Evolutionary conservation across 805 yeast genomes (phyloP), one percentile per base, ranked within the genome.

Genomic region (Candida sanyiensis): DNA sequence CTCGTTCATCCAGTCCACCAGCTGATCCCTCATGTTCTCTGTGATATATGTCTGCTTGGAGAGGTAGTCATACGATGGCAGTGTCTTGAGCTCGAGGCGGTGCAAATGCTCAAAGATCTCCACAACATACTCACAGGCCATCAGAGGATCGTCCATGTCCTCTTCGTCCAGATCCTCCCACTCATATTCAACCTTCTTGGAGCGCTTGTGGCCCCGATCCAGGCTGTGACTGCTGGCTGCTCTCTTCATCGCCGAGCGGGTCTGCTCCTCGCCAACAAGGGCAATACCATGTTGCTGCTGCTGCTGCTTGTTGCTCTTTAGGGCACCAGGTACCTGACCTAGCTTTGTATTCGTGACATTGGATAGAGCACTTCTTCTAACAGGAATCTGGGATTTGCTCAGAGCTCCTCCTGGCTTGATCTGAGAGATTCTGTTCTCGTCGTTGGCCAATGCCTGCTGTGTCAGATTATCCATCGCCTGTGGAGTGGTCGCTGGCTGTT

Each of bases 1-100:
- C 57, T 86, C 90, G 22, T 85, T 86, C 61, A 88, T 70, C 97
- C 97, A 88, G 62, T 89, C 95, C n/a, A 88, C 93, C 40, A 88
- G 66, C 37, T 87, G 84, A 35, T 85, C 83, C 53, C 96, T 73
- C 83, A 80, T 80, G 35, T 64, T 63, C 33, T 59, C 62, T 19
- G 62, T 64, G 18, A 66, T 64, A 34, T 62, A 64, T 62, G 77
- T 48, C 53, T 62, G 68, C 62, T 61, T 63, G 28, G 55, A 51
- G 16, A 66, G 46, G 36, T 63, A 62, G 34, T 61, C 61, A 20
- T 66, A 61, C 29, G 61, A 54, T 15, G 88, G 95, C 53, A 85
- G 65, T 33, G 90, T 85, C 52, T 74, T 71, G 32, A 70, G 61
- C 63, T 88, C 96, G 43, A 81, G 67, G 53, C 72, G 78, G 57